phyloP scores from a whole-genome alignment of 345 rosid genomes.

The Brassica cretica region DNA sequence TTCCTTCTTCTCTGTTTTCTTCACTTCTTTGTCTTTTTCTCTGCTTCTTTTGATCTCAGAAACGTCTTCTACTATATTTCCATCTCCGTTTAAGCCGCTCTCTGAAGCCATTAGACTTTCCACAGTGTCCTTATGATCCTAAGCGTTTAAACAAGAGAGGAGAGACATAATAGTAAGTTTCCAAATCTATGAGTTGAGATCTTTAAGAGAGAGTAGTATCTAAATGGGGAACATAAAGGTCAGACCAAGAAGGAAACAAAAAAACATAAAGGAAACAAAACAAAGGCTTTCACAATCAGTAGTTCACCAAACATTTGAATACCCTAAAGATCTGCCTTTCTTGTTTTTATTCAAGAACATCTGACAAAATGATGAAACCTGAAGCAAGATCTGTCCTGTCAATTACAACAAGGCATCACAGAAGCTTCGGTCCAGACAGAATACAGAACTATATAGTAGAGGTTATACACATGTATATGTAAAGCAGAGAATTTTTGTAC shows the following conservation, averaged over 20 bases:
- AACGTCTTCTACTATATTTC: slow-evolving; percentile 22
- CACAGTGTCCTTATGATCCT: slow-evolving; percentile 22
- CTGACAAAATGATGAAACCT: slow-evolving; percentile 20
- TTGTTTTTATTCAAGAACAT: not conserved
- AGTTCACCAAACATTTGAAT: not conserved
- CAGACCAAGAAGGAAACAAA: not conserved
- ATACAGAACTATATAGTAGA: slow-evolving; percentile 4
- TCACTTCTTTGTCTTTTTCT: slow-evolving; percentile 41
- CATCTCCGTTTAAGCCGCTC: slow-evolving; percentile 15
- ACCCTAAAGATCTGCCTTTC: not conserved
- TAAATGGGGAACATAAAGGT: not conserved
- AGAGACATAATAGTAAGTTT: slow-evolving; percentile 1
- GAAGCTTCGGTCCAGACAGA: slow-evolving; percentile 20
- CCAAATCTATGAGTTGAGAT: slow-evolving; percentile 15
- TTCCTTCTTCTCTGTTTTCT: slow-evolving; percentile 37
- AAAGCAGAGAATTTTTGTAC: not conserved
- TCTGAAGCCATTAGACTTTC: slow-evolving; percentile 30
- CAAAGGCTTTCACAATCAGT: not conserved
- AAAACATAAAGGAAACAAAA: slow-evolving; percentile 7
- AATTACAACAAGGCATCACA: not conserved
- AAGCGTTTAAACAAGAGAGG: slow-evolving; percentile 8
- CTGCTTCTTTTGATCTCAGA: slow-evolving; percentile 17
- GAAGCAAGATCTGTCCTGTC: slow-evolving; percentile 20
- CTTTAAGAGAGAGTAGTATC: not conserved
- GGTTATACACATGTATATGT: not conserved